A percentile compares a stretch with the other conserved stretches of the same genome.
Conservation (phyloP, 2,329 filamentous ascomycete genomes). For the Aureobasidium namibiae region DNA sequence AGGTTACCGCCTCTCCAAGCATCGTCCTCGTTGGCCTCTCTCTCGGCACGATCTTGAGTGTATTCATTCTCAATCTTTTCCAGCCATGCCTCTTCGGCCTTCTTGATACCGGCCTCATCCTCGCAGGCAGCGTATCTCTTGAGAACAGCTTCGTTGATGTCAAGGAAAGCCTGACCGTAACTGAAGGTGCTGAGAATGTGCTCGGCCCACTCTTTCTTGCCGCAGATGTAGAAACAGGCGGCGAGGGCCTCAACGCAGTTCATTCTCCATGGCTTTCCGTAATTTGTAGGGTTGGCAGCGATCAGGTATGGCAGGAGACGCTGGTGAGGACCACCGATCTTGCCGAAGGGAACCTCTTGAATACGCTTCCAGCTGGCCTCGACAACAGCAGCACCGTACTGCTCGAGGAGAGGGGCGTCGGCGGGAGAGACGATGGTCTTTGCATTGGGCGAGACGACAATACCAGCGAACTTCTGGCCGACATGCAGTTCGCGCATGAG, state of each 20-base stretch:
- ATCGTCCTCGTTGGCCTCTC: slow-evolving; percentile 55
- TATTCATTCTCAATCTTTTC: slow-evolving; percentile 85
- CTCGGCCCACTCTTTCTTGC: slow-evolving; percentile 83
- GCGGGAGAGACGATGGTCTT: slow-evolving; percentile 77
- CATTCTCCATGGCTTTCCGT: slow-evolving; percentile 86
- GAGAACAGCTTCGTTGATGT: slow-evolving; percentile 78
- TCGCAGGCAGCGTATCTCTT: slow-evolving; percentile 77
- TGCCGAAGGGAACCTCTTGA: slow-evolving; percentile 79
- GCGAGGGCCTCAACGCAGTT: slow-evolving; percentile 95
- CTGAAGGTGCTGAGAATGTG: slow-evolving; percentile 75
- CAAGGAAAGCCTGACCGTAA: slow-evolving; percentile 79
- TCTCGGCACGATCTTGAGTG: slow-evolving; percentile 62
- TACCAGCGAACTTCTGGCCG: slow-evolving; percentile 83
- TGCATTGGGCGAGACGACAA: slow-evolving; percentile 93
- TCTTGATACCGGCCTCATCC: slow-evolving; percentile 75
- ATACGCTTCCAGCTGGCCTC: slow-evolving; percentile 96
- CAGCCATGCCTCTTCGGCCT: slow-evolving; percentile 80
- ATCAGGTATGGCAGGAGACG: slow-evolving; percentile 87
- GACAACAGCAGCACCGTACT: slow-evolving; percentile 88
- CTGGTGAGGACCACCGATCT: slow-evolving; percentile 90
- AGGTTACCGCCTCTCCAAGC: slow-evolving; percentile 88
- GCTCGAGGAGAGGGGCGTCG: slow-evolving; percentile 72
- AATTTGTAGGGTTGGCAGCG: slow-evolving; percentile 94
- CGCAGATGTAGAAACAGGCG: slow-evolving; percentile 87
- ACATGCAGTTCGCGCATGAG: slow-evolving; percentile 89